A percentile compares a stretch with the other conserved stretches of the same genome.
Conservation (phyloP, 1,139 yeast genomes). For the Geotrichum macrosporum region DNA sequence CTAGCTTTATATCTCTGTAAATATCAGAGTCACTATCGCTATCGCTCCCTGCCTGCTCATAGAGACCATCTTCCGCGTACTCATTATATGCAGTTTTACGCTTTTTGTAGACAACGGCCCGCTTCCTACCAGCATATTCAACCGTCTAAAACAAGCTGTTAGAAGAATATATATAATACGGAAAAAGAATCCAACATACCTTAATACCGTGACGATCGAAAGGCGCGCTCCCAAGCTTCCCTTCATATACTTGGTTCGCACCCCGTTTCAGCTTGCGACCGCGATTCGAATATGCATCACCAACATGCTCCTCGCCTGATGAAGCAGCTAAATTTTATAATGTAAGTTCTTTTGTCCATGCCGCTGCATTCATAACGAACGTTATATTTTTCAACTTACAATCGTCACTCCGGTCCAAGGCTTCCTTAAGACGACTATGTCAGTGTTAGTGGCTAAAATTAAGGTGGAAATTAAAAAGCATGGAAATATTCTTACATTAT, state of each 20-base stretch:
- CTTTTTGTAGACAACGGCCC: constrained; percentile 37
- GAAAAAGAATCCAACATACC: constrained; percentile 23
- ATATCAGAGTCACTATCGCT: constrained; percentile 33
- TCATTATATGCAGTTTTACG: constrained; percentile 23
- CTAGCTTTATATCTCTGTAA: constrained; percentile 44
- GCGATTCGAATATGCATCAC: constrained; percentile 44
- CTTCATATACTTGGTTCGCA: constrained; percentile 41
- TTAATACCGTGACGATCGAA: constrained; percentile 33
- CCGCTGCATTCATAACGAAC: no score
- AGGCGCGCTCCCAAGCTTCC: constrained; percentile 39
- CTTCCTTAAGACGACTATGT: constrained; percentile 15
- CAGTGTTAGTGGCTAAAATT: background rate
- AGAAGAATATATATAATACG: constrained; percentile 5
- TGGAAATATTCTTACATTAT: background rate
- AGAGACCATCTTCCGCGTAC: constrained; percentile 25
- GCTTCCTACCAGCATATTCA: constrained; percentile 35
- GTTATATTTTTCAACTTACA: constrained; percentile 13
- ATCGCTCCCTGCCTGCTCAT: constrained; percentile 31
- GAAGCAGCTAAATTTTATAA: constrained; percentile 19
- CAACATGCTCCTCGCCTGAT: constrained; percentile 25
- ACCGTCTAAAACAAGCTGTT: constrained; percentile 27
- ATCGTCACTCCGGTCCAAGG: constrained; percentile 14
- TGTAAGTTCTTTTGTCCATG: no score
- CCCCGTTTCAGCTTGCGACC: constrained; percentile 57
- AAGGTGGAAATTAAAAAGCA: background rate